Conservation (phyloP, 305 asterid species). For the Fraxinus greggii region DNA sequence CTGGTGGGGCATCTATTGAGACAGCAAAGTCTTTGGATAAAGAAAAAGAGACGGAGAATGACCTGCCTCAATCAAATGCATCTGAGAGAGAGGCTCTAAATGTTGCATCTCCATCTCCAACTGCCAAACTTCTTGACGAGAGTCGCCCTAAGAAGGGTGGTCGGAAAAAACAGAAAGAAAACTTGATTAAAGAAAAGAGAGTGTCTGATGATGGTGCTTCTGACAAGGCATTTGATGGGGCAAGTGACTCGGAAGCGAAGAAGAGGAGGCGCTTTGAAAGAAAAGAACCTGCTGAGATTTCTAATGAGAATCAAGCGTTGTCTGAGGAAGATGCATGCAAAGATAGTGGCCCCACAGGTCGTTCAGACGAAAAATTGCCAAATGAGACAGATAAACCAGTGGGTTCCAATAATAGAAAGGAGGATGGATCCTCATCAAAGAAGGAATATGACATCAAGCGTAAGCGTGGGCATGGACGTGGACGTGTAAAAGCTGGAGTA, state of each 20-base stretch:
- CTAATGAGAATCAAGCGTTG: slow-evolving; percentile 35
- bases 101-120: slow-evolving; percentile 49
- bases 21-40: slow-evolving; percentile 41
- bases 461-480: slow-evolving; percentile 37
- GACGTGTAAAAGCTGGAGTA: slow-evolving; percentile 43
- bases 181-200: slow-evolving; percentile 36
- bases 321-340: slow-evolving; percentile 43
- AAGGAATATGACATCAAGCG: slow-evolving; percentile 46
- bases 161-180: slow-evolving; percentile 39
- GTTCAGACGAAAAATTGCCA: slow-evolving; percentile 46
- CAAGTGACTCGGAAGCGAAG: slow-evolving; percentile 46
- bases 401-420: slow-evolving; percentile 40
- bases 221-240: slow-evolving; percentile 52
- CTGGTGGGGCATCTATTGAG: slow-evolving; percentile 39
- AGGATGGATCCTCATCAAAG: slow-evolving; percentile 40
- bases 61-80: slow-evolving; percentile 42
- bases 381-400: slow-evolving; percentile 45
- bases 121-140: slow-evolving; percentile 47
- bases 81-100: slow-evolving; percentile 46
- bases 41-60: slow-evolving; percentile 35
- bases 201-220: slow-evolving; percentile 34
- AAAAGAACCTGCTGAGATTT: slow-evolving; percentile 39
- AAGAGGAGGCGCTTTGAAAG: slow-evolving; percentile 38
- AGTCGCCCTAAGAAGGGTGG: slow-evolving; percentile 37
- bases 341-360: slow-evolving; percentile 45